Percentiles rank a stretch among this genome's conserved stretches.
Conservation (phyloP, 1,284 basidiomycete genomes). For the Malassezia yamatoensis region DNA sequence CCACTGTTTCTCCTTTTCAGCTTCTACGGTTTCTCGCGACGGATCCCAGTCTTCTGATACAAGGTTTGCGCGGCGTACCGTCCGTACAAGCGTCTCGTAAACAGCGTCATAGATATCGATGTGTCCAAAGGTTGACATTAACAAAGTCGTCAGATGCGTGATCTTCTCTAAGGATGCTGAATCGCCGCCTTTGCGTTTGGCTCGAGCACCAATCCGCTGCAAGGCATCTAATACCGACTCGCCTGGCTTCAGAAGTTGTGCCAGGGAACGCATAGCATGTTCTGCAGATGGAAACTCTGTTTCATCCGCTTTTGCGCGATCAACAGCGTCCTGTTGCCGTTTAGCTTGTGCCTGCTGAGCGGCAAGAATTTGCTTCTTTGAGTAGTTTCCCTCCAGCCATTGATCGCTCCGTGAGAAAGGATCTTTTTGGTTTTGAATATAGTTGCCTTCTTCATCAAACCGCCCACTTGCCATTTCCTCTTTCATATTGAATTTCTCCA, state of each 20-base stretch:
- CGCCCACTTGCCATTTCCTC: slow-evolving; percentile 95
- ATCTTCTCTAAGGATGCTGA: slow-evolving; percentile 22
- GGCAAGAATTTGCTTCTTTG: slow-evolving; percentile 69
- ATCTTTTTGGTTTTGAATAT: slow-evolving; percentile 69
- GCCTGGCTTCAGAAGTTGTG: slow-evolving; percentile 68
- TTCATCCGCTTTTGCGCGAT: slow-evolving; percentile 56
- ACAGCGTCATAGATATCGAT: slow-evolving; percentile 43
- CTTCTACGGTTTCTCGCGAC: slow-evolving; percentile 4
- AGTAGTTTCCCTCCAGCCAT: slow-evolving; percentile 81
- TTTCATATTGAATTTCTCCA: slow-evolving; percentile 97
- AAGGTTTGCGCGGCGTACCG: slow-evolving; percentile 32
- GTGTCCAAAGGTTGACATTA: slow-evolving; percentile 37
- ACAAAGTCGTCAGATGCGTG: slow-evolving; percentile 32
- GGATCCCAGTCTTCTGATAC: slow-evolving; percentile 43
- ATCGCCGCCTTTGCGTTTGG: slow-evolving; percentile 48
- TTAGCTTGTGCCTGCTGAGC: slow-evolving; percentile 57
- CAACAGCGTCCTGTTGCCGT: slow-evolving; percentile 53
- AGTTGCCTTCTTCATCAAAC: slow-evolving; percentile 82
- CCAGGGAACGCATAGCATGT: slow-evolving; percentile 47
- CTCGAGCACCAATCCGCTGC: slow-evolving; percentile 62
- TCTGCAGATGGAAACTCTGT: slow-evolving; percentile 60
- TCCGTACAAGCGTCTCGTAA: slow-evolving; percentile 32
- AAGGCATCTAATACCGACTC: slow-evolving; percentile 83
- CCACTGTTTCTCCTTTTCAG: slow-evolving; percentile 11
- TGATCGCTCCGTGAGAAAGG: slow-evolving; percentile 81